Evolutionary conservation across 768 basidiomycete genomes (phyloP).

Genomic region (Russula griseocarnosa): DNA sequence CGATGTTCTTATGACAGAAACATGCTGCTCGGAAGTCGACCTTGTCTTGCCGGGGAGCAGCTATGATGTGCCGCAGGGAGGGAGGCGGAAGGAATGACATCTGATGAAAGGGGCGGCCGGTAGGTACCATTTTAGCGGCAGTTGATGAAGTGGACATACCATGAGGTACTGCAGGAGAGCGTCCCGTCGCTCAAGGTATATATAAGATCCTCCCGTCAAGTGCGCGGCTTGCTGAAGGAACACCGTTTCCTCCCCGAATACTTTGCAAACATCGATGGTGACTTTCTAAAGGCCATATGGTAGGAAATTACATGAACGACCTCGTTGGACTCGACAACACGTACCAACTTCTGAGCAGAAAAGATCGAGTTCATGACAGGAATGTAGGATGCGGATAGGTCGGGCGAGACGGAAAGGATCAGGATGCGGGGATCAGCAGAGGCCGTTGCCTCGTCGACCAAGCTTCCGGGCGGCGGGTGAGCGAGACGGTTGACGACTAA

Average conservation of each 20-base stretch:
- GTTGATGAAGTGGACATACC: conserved; percentile 39
- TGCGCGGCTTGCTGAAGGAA: conserved; percentile 98
- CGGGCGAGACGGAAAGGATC: conserved; percentile 88
- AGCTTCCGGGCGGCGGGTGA: conserved; percentile 35
- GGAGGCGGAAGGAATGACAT: conserved; percentile 78
- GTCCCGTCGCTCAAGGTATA: conserved; percentile 73
- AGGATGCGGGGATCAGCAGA: conserved; percentile 55
- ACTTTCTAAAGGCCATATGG: conserved; percentile 61
- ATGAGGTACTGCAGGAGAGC: conserved; percentile 91
- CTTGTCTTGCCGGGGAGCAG: conserved; percentile 88
- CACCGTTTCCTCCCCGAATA: conserved; percentile 84
- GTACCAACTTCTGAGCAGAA: conserved; percentile 92
- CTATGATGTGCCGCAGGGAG: conserved; percentile 68
- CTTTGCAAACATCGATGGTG: conserved; percentile 92
- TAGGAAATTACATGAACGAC: background rate
- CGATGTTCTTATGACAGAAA: conserved; percentile 96
- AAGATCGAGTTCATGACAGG: conserved; percentile 99
- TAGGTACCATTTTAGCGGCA: conserved; percentile 3
- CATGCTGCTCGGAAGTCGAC: conserved; percentile 97
- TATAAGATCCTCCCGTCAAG: conserved; percentile 91
- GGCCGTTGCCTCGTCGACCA: conserved; percentile 35
- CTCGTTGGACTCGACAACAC: conserved; percentile 30
- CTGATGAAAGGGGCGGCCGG: conserved; percentile 41
- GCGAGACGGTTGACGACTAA: conserved; percentile 63
- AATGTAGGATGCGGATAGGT: conserved; percentile 87